Conservation (phyloP, 495 filamentous ascomycete species). For the Pseudomonodictys pantanalensis region DNA sequence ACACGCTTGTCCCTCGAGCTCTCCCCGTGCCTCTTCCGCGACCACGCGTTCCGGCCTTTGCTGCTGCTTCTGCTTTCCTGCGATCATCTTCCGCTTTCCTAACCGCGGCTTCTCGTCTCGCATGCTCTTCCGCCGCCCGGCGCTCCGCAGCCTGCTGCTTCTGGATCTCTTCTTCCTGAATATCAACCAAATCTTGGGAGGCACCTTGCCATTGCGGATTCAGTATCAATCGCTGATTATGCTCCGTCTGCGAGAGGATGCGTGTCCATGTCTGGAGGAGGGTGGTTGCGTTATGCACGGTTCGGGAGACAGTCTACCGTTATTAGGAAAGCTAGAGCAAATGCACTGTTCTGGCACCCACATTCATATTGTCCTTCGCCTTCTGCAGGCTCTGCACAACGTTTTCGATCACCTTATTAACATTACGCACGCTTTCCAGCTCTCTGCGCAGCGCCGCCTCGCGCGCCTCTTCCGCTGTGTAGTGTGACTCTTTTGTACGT, state of each 20-base stretch:
- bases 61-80: constrained; percentile 48
- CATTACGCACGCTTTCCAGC: constrained; percentile 73
- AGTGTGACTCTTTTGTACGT: constrained; percentile 49
- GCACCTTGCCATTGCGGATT: constrained; percentile 88
- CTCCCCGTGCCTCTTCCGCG: constrained; percentile 35
- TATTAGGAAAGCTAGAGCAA: constrained; percentile 2
- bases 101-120: constrained; percentile 66
- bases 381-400: constrained; percentile 75
- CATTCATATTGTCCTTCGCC: constrained; percentile 89
- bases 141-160: constrained; percentile 73
- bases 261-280: constrained; percentile 95
- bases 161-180: constrained; percentile 70
- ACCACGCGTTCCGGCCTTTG: constrained; percentile 44
- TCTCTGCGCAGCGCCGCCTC: constrained; percentile 73
- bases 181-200: constrained; percentile 74
- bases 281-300: constrained; percentile 82
- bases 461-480: constrained; percentile 65
- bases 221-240: constrained; percentile 89
- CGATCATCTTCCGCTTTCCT: constrained; percentile 68
- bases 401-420: constrained; percentile 83
- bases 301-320: constrained; percentile 73
- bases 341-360: constrained; percentile 40
- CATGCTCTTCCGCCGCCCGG: constrained; percentile 68
- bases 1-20: constrained; percentile 3
- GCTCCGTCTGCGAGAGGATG: constrained; percentile 93